Evolutionary conservation across 331 rosid genomes (phyloP).

Genomic region (Telfairia occidentalis): DNA sequence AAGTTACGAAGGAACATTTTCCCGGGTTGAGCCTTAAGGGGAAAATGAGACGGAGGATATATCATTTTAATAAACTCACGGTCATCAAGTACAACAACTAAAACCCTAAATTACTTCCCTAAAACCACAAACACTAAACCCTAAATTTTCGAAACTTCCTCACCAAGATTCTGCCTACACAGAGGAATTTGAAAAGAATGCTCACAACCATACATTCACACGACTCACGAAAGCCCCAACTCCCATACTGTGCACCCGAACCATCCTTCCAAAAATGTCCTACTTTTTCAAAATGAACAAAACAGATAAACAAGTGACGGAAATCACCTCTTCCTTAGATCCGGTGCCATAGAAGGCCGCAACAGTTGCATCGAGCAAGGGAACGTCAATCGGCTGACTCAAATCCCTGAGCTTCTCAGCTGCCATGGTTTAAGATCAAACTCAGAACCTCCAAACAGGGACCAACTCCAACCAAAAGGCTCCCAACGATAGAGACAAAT

Average conservation of each 20-base stretch:
- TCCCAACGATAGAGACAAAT: conserved; percentile 4
- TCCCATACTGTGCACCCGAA: not conserved
- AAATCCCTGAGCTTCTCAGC: conserved; percentile 93
- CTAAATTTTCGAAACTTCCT: conserved; percentile 1
- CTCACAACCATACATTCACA: not conserved
- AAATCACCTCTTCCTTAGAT: conserved; percentile 88
- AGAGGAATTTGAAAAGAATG: not conserved
- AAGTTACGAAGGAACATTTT: not conserved
- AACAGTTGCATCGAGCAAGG: conserved; percentile 85
- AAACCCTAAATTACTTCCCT: not conserved
- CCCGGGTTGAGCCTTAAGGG: not conserved
- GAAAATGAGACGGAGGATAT: not conserved
- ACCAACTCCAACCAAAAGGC: conserved; percentile 7
- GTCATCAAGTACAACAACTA: not conserved
- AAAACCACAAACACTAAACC: conserved; percentile 13
- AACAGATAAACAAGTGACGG: not conserved
- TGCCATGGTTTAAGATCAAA: conserved; percentile 40
- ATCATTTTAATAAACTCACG: not conserved
- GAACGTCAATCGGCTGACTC: conserved; percentile 81
- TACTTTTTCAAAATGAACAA: not conserved
- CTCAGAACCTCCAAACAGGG: conserved; percentile 5
- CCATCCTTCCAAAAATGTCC: not conserved
- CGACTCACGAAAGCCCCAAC: not conserved
- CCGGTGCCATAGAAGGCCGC: conserved; percentile 99
- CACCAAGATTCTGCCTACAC: not conserved